Base-by-base conservation (phyloP, 345 rosid genomes). In the Melaleuca quinquenervia region DNA sequence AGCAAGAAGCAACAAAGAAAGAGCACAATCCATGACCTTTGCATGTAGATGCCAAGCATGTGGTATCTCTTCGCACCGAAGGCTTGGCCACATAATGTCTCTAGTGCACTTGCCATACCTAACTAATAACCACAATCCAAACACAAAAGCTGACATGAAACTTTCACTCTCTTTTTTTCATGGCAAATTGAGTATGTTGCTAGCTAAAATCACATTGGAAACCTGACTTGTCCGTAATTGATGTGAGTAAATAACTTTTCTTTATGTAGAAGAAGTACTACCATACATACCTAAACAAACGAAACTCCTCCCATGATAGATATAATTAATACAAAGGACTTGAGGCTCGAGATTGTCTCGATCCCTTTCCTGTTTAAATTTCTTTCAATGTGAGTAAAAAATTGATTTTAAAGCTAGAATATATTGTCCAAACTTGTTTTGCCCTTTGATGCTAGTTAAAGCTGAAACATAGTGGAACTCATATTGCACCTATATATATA, bases 41-140 rank as follows among this genome's bases (percentile, higher is more conserved):
- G 88, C 24, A 55, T 41, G 53, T 87, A 85, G n/a, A 84, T 74
- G 52, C 88, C 86, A 24, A 87, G 80, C 83, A 87, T 50, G 78
- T 56, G 84, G 60, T 75, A 84, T 74, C 82, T 85, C 84, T 78
- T 49, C 9, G 86, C 88, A 1, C 85, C 64, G 52, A 44, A 87
- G 41, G 84, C 75, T 24, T 84, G 86, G 24, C 84, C 84, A 32
- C 88, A 87, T 52, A 87, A 64, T 1, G 87, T 87, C 50, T 84
- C 86, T 50, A 87, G 78, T n/a, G 86, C 88, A 84, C 88, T 60
- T 22, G 58, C 86, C 86, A 87, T 52, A 10, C 86, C 88, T 18
- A 87, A 12, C 88, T 87, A 26, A n/a, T 64, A 18, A 36, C 48
- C 44, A 51, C 29, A 74, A 22, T 44, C 20, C n/a, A 32, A 29